Conservation (phyloP, 768 basidiomycete genomes). For the Amanita pallidorosea region DNA sequence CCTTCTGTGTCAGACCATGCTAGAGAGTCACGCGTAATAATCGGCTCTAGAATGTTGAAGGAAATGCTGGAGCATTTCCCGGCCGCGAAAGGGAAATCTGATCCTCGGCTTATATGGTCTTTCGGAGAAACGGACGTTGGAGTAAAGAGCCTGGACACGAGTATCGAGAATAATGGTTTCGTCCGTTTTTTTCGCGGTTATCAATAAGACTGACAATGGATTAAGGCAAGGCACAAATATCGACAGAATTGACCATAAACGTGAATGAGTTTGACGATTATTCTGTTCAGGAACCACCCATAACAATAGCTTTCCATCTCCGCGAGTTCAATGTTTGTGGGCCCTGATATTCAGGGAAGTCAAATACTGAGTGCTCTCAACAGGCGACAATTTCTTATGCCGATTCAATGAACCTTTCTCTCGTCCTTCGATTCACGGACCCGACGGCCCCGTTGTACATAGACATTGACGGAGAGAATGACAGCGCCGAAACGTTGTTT, state of each 20-base stretch:
- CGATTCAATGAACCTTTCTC: constrained; percentile 51
- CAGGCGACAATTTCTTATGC: constrained; percentile 77
- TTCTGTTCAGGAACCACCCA: constrained; percentile 50
- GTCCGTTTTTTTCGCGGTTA: background rate
- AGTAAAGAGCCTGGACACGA: constrained; percentile 58
- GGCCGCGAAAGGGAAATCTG: constrained; percentile 50
- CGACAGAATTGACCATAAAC: constrained; percentile 69
- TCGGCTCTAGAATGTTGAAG: constrained; percentile 63
- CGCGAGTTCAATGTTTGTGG: constrained; percentile 68
- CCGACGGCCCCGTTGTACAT: constrained; percentile 68
- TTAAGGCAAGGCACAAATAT: constrained; percentile 49
- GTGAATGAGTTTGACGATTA: constrained; percentile 77
- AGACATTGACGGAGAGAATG: constrained; percentile 47
- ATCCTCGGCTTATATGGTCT: constrained; percentile 77
- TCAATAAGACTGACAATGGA: background rate
- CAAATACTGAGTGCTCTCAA: background rate
- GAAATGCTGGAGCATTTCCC: constrained; percentile 82
- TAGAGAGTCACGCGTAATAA: constrained; percentile 54
- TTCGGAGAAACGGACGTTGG: constrained; percentile 60
- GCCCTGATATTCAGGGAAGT: background rate
- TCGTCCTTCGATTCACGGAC: constrained; percentile 70
- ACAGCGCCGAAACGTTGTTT: constrained; percentile 55
- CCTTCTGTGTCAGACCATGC: constrained; percentile 52
- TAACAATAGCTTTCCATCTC: constrained; percentile 68
- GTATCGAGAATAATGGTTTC: constrained; percentile 40